phyloP scores from a whole-genome alignment of 768 basidiomycete species.

The Lactarius hatsudake region DNA sequence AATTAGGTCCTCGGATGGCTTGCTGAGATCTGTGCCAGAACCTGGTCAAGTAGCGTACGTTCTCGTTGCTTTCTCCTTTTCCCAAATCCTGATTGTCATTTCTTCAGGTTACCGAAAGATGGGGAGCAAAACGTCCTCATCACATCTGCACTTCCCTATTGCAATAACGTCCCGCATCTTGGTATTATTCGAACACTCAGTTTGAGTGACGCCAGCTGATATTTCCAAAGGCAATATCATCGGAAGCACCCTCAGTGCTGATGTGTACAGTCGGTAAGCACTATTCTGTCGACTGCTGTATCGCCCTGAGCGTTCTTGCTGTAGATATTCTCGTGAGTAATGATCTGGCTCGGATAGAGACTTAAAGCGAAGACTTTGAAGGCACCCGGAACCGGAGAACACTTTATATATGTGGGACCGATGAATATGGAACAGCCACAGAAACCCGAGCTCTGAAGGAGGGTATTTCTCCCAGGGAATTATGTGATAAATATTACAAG shows the following conservation, averaged over 20 bases:
- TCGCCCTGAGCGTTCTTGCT: constrained; percentile 7
- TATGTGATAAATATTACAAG: constrained; percentile 89
- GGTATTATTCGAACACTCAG: constrained; percentile 46
- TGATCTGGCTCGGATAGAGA: constrained; percentile 1
- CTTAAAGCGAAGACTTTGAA: constrained; percentile 27
- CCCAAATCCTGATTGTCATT: constrained; percentile 13
- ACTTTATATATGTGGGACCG: constrained; percentile 95
- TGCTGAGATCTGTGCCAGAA: constrained; percentile 44
- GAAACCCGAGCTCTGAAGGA: constrained; percentile 96
- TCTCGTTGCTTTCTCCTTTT: constrained; percentile 1
- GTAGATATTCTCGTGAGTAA: constrained; percentile 60
- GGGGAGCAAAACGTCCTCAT: constrained; percentile 89
- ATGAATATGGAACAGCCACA: constrained; percentile 99
- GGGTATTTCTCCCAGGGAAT: constrained; percentile 67
- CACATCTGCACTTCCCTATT: constrained; percentile 94
- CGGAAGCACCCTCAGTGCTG: constrained; percentile 94
- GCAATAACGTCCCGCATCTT: constrained; percentile 96
- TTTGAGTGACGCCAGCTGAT: background rate
- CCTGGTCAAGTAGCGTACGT: constrained; percentile 46
- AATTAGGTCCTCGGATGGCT: constrained; percentile 42
- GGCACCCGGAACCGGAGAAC: constrained; percentile 83
- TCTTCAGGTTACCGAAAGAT: constrained; percentile 64
- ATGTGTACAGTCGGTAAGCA: constrained; percentile 89
- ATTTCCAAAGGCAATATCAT: constrained; percentile 73
- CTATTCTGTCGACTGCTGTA: constrained; percentile 1